Base-by-base conservation (phyloP, 805 yeast genomes). In the Torulaspora gathmanii region DNA sequence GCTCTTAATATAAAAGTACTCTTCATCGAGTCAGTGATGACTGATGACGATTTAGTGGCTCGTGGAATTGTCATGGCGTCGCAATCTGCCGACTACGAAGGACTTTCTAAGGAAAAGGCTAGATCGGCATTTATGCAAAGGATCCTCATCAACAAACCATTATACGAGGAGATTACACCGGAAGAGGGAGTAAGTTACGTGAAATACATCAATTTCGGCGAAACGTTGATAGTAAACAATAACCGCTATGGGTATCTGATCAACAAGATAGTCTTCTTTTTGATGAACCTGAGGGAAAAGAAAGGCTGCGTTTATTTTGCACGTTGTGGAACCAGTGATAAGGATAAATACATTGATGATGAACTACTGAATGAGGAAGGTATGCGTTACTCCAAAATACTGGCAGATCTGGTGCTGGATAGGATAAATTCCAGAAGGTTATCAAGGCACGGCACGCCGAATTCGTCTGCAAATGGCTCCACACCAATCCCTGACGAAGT, bases 291-390 rank as follows among this genome's bases (percentile, higher is more conserved):
- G 10, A 78, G 91, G 54, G 84, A 88, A 58, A 87, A 88, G 62
- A 74, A 79, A 41, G 97, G 98, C 0, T 80, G 90, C 23, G 87
- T 93, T n/a, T 93, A 81, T 64, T 89, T 93, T 69, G 96, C 98
- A 1, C 71, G 95, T 50, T 86, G 93, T 64, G 80, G 83, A 9
- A 69, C 73, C 40, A 66, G 73, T 40, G 65, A 63, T 39, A 54
- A 64, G 19, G 73, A 70, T 42, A 77, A 76, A 51, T 86, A 78
- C 65, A 74, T 83, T 47, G 78, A 79, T 51, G 98, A 93, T 65
- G 95, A 93, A 33, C 84, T 83, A 12, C 71, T 91, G 57, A 86
- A 86, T 54, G 81, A 72, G n/a, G 80, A 74, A 41, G 97, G 97
- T 2, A 58, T 70, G 16, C 67, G 64, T 36, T 91, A 86, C 64